Evolutionary conservation across 73 alveolate genomes (phyloP).

Genomic region (Paramecium caudatum): DNA sequence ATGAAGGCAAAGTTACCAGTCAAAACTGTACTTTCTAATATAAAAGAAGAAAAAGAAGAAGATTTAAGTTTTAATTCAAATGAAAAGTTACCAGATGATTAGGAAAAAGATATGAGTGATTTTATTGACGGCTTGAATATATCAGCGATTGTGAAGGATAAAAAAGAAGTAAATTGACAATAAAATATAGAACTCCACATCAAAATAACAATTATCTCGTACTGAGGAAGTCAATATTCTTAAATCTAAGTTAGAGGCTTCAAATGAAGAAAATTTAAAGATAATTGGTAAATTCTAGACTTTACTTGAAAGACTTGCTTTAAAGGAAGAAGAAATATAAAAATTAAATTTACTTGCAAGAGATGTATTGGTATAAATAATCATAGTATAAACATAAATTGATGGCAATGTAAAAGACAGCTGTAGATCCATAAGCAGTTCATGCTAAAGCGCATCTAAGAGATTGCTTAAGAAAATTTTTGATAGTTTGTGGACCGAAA

Average conservation of each 20-base stretch:
- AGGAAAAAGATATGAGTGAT: slow-evolving; percentile 20
- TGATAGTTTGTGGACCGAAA: slow-evolving; percentile 36
- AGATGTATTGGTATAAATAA: neutral
- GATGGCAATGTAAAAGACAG: slow-evolving; percentile 7
- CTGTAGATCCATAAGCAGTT: slow-evolving; percentile 48
- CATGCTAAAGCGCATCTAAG: slow-evolving; percentile 56
- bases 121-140: neutral
- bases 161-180: slow-evolving; percentile 4
- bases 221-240: neutral
- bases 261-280: slow-evolving; percentile 23
- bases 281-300: neutral
- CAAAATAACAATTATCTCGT: neutral
- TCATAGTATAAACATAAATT: slow-evolving; percentile 52
- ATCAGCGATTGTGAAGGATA: neutral
- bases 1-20: slow-evolving; percentile 28
- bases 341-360: slow-evolving; percentile 25
- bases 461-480: slow-evolving; percentile 27
- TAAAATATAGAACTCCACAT: neutral
- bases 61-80: slow-evolving; percentile 22
- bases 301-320: slow-evolving; percentile 44
- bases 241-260: slow-evolving; percentile 11
- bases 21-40: slow-evolving; percentile 20
- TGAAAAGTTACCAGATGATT: neutral
- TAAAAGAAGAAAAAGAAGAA: slow-evolving; percentile 30
- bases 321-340: neutral